Evolutionary conservation across 75 land plant genomes (phyloP).

Genomic region (Cunninghamia lanceolata): DNA sequence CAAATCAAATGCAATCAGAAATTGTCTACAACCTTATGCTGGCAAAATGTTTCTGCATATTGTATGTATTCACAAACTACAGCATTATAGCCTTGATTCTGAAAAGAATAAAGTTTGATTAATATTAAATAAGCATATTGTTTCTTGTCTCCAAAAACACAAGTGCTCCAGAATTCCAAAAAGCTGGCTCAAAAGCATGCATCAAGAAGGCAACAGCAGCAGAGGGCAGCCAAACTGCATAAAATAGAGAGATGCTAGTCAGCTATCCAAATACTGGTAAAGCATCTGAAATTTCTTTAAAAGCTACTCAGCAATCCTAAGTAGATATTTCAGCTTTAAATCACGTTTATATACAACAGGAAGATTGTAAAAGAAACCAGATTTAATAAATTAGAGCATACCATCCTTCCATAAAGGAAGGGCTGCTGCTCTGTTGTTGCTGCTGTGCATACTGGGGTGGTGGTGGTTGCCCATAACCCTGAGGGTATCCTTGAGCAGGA

Average conservation of each 20-base stretch:
- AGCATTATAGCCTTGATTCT: no score
- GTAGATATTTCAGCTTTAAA: neutral
- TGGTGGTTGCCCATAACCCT: conserved; percentile 23
- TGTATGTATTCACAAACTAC: neutral
- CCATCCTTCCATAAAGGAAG: conserved; percentile 41
- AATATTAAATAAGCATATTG: neutral
- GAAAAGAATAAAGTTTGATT: neutral
- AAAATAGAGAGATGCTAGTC: neutral
- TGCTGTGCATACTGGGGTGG: conserved; percentile 28
- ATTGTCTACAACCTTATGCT: neutral
- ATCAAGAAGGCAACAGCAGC: conserved; percentile 33
- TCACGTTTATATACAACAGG: neutral
- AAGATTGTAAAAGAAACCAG: neutral
- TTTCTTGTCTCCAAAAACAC: neutral
- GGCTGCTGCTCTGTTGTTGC: conserved; percentile 19
- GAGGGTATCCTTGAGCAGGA: conserved; percentile 30
- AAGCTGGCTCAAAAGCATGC: conserved; percentile 30
- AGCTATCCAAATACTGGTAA: neutral
- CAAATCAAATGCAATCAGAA: neutral
- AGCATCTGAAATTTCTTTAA: neutral
- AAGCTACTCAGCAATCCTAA: neutral
- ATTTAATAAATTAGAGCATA: conserved; percentile 5
- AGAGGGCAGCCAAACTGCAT: conserved; percentile 34
- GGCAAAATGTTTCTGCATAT: neutral
- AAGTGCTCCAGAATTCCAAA: neutral